Evolutionary conservation across 2,329 filamentous ascomycete genomes (phyloP).

Genomic region (Lasiodiplodia hormozganensis): DNA sequence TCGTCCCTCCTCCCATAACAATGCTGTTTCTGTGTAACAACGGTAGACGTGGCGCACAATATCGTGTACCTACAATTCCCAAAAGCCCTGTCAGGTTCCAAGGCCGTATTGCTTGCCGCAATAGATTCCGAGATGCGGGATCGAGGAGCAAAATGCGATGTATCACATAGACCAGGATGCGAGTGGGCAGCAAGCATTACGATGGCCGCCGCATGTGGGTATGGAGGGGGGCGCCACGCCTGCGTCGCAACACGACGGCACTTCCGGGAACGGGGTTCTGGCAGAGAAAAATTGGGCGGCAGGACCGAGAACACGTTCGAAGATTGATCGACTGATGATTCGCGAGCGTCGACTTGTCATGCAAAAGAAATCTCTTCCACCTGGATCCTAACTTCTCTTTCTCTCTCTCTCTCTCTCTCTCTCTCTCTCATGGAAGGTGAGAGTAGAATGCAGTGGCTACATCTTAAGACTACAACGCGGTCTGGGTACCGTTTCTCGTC

Average conservation of each 20-base stretch:
- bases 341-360: not conserved
- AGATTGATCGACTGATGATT: not conserved
- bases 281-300: not conserved
- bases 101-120: slow-evolving; percentile 8
- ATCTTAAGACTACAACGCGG: not conserved
- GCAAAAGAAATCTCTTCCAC: not conserved
- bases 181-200: slow-evolving; percentile 12
- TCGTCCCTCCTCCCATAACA: slow-evolving; percentile 2
- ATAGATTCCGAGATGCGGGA: slow-evolving; percentile 6
- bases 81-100: not conserved
- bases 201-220: slow-evolving; percentile 14
- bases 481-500: not conserved
- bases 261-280: slow-evolving; percentile 17
- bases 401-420: not conserved
- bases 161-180: slow-evolving; percentile 21
- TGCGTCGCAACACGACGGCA: slow-evolving; percentile 11
- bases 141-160: slow-evolving; percentile 11
- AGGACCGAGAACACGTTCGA: not conserved
- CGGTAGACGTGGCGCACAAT: slow-evolving; percentile 17
- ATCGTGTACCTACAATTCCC: not conserved
- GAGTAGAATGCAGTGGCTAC: not conserved
- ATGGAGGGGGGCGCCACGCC: slow-evolving; percentile 2
- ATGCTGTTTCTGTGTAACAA: slow-evolving; percentile 18
- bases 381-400: not conserved
- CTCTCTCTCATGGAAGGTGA: not conserved